Conservation (phyloP, 805 yeast species). For the Ascoidea asiatica region DNA sequence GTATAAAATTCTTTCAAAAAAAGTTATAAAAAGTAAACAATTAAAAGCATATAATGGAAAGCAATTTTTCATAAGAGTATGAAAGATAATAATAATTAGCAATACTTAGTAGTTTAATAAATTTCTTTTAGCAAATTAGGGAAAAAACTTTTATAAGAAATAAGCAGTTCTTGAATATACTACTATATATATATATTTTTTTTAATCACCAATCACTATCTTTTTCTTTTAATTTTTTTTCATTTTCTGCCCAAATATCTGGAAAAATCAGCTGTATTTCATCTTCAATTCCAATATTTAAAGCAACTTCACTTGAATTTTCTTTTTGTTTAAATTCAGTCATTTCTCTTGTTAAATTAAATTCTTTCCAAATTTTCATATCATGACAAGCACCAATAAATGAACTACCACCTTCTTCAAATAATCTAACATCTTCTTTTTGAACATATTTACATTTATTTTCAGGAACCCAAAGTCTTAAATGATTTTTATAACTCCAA, state of each 20-base stretch:
- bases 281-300: not conserved
- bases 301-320: not conserved
- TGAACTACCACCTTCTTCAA: slow-evolving; percentile 14
- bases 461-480: slow-evolving; percentile 24
- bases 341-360: slow-evolving; percentile 18
- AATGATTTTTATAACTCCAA: slow-evolving; percentile 21
- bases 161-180: no score
- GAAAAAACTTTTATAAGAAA: no score
- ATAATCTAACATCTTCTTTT: slow-evolving; percentile 23
- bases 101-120: no score
- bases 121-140: no score
- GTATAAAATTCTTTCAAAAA: no score
- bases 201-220: no score
- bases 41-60: no score
- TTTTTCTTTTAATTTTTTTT: not conserved
- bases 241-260: not conserved
- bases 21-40: no score
- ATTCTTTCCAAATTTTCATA: slow-evolving; percentile 23
- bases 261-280: not conserved
- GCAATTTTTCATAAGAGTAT: no score
- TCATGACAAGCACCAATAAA: slow-evolving; percentile 31
- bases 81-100: no score
- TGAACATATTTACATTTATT: slow-evolving; percentile 26
- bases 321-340: not conserved
- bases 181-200: no score